These are phyloP conservation scores for Ogataea kodamae DNA, from an alignment of 805 yeast species.

Conservation along the genomic window DNA sequence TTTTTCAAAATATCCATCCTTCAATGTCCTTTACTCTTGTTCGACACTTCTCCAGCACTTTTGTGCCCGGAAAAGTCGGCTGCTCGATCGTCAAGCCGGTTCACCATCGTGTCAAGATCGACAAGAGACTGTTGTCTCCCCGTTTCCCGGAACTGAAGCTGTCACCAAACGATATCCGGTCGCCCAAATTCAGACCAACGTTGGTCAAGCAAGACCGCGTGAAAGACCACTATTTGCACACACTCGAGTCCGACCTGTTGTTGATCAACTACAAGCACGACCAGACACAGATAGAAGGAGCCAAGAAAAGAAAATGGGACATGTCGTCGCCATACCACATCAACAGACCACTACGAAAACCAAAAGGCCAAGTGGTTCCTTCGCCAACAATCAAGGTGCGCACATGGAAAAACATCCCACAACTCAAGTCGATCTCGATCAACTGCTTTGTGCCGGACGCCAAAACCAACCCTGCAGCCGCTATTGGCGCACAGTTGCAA, in stretches of 20 bases:
- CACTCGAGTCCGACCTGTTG: constrained; percentile 71
- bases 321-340: constrained; percentile 84
- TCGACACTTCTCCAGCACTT: constrained; percentile 29
- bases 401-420: constrained; percentile 68
- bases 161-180: constrained; percentile 70
- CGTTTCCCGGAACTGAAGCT: constrained; percentile 64
- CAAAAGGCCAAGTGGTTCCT: constrained; percentile 70
- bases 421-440: constrained; percentile 60
- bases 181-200: constrained; percentile 73
- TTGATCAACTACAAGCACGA: constrained; percentile 74
- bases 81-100: constrained; percentile 83
- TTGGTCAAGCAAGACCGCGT: constrained; percentile 79
- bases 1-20: constrained; percentile 4
- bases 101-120: constrained; percentile 79
- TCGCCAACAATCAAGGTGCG: constrained; percentile 71
- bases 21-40: constrained; percentile 6
- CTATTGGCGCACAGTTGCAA: constrained; percentile 73
- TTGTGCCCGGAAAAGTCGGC: constrained; percentile 44
- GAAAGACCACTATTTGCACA: constrained; percentile 68
- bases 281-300: constrained; percentile 52
- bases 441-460: constrained; percentile 77
- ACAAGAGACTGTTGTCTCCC: constrained; percentile 72
- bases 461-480: constrained; percentile 63
- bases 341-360: constrained; percentile 74
- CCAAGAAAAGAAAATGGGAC: constrained; percentile 80